Evolutionary conservation across 1,139 yeast genomes (phyloP).

Genomic region (Zygosaccharomyces sapae): DNA sequence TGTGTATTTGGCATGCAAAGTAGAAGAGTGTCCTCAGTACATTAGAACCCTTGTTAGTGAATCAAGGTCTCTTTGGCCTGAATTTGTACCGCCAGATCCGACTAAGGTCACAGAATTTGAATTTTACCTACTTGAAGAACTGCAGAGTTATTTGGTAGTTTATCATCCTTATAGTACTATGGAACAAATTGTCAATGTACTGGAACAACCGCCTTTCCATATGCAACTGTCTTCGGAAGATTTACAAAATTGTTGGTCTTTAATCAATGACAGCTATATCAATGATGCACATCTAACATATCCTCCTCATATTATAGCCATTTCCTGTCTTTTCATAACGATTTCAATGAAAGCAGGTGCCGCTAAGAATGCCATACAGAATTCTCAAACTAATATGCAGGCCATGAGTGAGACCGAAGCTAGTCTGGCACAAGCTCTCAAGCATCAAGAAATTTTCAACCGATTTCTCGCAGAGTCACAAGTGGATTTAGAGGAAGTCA

Average conservation of each 20-base stretch:
- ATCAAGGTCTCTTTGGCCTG: slow-evolving; percentile 92
- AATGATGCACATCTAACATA: slow-evolving; percentile 77
- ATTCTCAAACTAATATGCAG: slow-evolving; percentile 7
- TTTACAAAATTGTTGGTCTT: slow-evolving; percentile 80
- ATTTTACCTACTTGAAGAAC: slow-evolving; percentile 84
- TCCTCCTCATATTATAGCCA: slow-evolving; percentile 90
- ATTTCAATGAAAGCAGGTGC: slow-evolving; percentile 24
- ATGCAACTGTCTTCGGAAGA: slow-evolving; percentile 51
- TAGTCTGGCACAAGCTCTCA: slow-evolving; percentile 8
- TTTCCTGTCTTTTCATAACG: slow-evolving; percentile 53
- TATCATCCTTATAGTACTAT: slow-evolving; percentile 88
- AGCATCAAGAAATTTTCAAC: slow-evolving; percentile 42
- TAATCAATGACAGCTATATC: slow-evolving; percentile 83
- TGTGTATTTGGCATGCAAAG: slow-evolving; percentile 84
- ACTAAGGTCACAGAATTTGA: slow-evolving; percentile 95
- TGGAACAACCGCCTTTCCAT: slow-evolving; percentile 38
- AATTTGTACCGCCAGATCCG: slow-evolving; percentile 84
- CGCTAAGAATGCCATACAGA: slow-evolving; percentile 11
- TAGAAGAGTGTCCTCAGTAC: slow-evolving; percentile 94
- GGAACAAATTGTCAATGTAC: slow-evolving; percentile 50
- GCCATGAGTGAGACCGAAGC: slow-evolving; percentile 7
- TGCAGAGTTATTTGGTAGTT: slow-evolving; percentile 72
- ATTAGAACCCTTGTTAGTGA: slow-evolving; percentile 78
- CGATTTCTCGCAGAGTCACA: slow-evolving; percentile 69
- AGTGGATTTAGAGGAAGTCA: slow-evolving; percentile 68